Conservation (phyloP, 805 yeast species). For the Wickerhamiella sorbophila region DNA sequence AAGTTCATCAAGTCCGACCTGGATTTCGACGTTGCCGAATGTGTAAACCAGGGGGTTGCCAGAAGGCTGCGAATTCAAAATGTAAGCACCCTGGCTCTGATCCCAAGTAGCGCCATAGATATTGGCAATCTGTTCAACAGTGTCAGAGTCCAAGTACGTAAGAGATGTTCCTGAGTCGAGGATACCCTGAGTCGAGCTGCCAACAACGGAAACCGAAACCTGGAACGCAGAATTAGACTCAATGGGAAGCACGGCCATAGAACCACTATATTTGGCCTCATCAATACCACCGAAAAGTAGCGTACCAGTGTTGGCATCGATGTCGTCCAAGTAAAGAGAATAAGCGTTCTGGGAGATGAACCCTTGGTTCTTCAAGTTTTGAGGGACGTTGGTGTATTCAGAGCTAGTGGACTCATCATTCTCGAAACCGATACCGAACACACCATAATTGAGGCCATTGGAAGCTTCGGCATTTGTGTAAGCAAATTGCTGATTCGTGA, state of each 20-base stretch:
- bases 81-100: not conserved
- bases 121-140: slow-evolving; percentile 6
- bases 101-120: slow-evolving; percentile 6
- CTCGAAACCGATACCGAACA: slow-evolving; percentile 1
- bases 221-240: slow-evolving; percentile 5
- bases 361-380: slow-evolving; percentile 35
- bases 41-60: slow-evolving; percentile 4
- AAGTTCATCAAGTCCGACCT: slow-evolving; percentile 6
- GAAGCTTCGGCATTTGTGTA: not conserved
- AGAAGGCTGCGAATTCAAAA: not conserved
- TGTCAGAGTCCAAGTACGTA: slow-evolving; percentile 29
- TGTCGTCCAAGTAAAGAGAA: slow-evolving; percentile 34
- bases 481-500: slow-evolving; percentile 22
- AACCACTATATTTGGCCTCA: slow-evolving; percentile 42
- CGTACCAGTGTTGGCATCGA: slow-evolving; percentile 29
- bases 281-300: slow-evolving; percentile 60
- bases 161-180: slow-evolving; percentile 41
- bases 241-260: slow-evolving; percentile 23
- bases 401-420: slow-evolving; percentile 2
- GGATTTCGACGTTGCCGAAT: slow-evolving; percentile 13
- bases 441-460: not conserved
- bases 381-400: slow-evolving; percentile 46
- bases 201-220: slow-evolving; percentile 3
- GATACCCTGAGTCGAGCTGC: slow-evolving; percentile 10
- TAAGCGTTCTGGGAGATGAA: slow-evolving; percentile 29